Percentiles rank a stretch among this genome's conserved stretches.
These are phyloP conservation scores for Malus orientalis DNA, from an alignment of 306 rosid genomes.

Conservation along the genomic window DNA sequence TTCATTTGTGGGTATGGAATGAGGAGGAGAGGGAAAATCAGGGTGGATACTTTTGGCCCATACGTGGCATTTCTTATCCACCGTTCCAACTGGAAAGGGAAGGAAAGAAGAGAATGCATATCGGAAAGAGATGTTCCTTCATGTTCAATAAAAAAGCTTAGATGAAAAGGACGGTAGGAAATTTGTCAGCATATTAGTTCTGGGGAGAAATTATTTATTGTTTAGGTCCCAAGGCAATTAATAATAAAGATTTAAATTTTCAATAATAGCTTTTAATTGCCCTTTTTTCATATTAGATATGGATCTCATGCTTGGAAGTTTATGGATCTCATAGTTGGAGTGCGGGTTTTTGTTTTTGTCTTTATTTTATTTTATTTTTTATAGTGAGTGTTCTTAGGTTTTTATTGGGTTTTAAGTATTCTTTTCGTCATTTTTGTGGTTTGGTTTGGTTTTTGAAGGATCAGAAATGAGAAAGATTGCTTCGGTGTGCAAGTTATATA, in stretches of 20 bases:
- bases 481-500: slow-evolving; percentile 8
- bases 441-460: slow-evolving; percentile 7
- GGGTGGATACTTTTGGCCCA: neutral
- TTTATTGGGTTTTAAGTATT: slow-evolving; percentile 13
- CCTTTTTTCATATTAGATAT: neutral
- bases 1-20: neutral
- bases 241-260: neutral
- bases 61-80: neutral
- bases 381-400: neutral
- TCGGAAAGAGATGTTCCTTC: neutral
- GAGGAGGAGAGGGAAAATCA: neutral
- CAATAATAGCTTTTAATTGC: neutral
- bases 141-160: neutral
- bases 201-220: neutral
- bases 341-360: no score
- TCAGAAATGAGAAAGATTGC: slow-evolving; percentile 15
- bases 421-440: slow-evolving; percentile 7
- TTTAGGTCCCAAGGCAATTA: neutral
- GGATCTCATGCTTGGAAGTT: neutral
- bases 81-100: neutral
- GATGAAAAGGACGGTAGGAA: neutral
- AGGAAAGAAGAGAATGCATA: neutral
- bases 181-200: neutral
- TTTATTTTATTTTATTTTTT: slow-evolving; percentile 1
- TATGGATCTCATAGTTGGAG: no score